A percentile compares a stretch with the other conserved stretches of the same genome.
These are phyloP conservation scores for Exophiala sideris DNA, from an alignment of 2,329 filamentous ascomycete genomes.

Conservation along the genomic window DNA sequence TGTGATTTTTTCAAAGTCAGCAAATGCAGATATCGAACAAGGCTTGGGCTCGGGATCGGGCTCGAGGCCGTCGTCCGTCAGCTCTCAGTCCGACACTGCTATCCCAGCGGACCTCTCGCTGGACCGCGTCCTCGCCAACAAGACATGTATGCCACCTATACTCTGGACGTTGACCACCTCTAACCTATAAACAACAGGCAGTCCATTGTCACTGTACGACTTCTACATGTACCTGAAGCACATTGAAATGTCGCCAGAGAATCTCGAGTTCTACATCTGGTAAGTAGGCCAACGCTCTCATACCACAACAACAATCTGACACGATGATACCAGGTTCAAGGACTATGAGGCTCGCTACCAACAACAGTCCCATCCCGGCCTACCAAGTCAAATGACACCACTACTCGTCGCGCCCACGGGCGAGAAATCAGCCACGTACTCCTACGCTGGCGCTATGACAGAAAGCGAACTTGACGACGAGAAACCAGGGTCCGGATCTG, in stretches of 20 bases:
- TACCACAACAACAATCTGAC: neutral
- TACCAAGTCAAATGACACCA: constrained; percentile 1
- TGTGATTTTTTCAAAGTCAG: constrained; percentile 9
- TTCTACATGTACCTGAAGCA: constrained; percentile 26
- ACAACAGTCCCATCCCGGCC: neutral
- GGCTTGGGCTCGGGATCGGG: constrained; percentile 12
- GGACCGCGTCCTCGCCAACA: constrained; percentile 18
- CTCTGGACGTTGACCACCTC: neutral
- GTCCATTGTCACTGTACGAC: constrained; percentile 19
- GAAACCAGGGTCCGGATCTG: neutral
- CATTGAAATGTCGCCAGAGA: constrained; percentile 20
- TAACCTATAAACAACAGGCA: constrained; percentile 8
- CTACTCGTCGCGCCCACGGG: constrained; percentile 3
- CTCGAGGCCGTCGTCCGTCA: constrained; percentile 4
- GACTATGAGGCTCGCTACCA: constrained; percentile 19
- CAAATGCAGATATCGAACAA: constrained; percentile 15
- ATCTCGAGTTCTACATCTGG: constrained; percentile 22
- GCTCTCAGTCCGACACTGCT: constrained; percentile 14
- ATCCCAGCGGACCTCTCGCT: constrained; percentile 15
- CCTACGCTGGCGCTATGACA: neutral
- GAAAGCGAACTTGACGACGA: neutral
- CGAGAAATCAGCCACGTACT: constrained; percentile 4
- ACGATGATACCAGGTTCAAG: constrained; percentile 9
- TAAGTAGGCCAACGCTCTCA: neutral
- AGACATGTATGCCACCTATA: constrained; percentile 15